Conservation (phyloP, 768 basidiomycete species). For the Cystobasidium ongulense region DNA sequence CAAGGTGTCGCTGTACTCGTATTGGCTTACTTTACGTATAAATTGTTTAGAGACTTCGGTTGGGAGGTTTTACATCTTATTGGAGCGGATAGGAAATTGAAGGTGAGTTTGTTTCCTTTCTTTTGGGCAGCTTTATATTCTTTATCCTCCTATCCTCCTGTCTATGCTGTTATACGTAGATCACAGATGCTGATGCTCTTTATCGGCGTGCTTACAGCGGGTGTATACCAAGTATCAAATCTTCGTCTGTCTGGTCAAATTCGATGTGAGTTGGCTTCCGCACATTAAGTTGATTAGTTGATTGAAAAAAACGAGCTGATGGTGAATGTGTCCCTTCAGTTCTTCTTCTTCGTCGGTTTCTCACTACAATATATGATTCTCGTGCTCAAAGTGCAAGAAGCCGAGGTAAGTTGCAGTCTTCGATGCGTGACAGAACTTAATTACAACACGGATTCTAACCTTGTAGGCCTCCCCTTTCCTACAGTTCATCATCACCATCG, state of each 20-base stretch:
- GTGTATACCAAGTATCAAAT: slow-evolving; percentile 30
- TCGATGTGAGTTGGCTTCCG: slow-evolving; percentile 27
- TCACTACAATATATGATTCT: slow-evolving; percentile 33
- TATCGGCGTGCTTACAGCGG: background rate
- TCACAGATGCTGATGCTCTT: no score
- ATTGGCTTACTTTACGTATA: slow-evolving; percentile 18
- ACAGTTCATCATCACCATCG: slow-evolving; percentile 28
- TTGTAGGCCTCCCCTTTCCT: background rate
- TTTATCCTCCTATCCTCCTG: no score
- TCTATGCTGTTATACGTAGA: no score
- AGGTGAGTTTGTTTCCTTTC: background rate
- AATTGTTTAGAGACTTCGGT: slow-evolving; percentile 31
- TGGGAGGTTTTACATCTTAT: slow-evolving; percentile 31
- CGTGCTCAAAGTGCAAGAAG: slow-evolving; percentile 24
- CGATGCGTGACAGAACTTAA: no score
- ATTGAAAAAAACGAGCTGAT: background rate
- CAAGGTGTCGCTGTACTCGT: slow-evolving; percentile 26
- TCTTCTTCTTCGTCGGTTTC: slow-evolving; percentile 38
- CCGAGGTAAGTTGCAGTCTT: slow-evolving; percentile 23
- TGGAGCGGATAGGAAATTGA: slow-evolving; percentile 25
- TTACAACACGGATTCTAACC: background rate
- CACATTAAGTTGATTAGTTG: background rate
- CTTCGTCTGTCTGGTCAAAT: slow-evolving; percentile 33
- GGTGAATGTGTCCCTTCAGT: background rate
- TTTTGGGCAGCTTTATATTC: background rate